phyloP scores from a whole-genome alignment of 495 filamentous ascomycete genomes.

The Podospora didyma region DNA sequence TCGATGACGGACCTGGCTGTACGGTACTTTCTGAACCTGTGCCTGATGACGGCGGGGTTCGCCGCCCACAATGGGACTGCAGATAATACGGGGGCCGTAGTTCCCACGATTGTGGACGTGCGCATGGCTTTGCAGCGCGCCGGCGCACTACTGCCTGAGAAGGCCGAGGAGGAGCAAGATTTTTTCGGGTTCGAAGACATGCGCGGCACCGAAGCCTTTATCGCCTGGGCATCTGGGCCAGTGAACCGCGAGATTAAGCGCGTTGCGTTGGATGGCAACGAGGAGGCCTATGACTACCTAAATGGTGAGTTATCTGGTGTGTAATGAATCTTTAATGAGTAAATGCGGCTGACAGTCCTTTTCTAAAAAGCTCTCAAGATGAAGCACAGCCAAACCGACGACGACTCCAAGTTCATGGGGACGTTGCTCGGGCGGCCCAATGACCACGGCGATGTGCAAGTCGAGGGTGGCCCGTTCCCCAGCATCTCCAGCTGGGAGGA shows the following conservation, averaged over 20 bases:
- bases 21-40: conserved; percentile 68
- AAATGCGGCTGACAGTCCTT: too few relatives aligned
- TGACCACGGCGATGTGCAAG: conserved; percentile 61
- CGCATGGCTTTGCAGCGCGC: conserved; percentile 75
- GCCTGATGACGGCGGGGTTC: conserved; percentile 56
- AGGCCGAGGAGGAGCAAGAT: conserved; percentile 33
- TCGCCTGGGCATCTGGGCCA: conserved; percentile 67
- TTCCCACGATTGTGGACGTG: conserved; percentile 65
- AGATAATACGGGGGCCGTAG: too few relatives aligned
- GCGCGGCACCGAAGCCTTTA: conserved; percentile 66
- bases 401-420: conserved; percentile 75
- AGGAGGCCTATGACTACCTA: conserved; percentile 63
- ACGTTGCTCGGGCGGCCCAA: conserved; percentile 69
- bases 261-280: conserved; percentile 51
- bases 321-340: too few relatives aligned
- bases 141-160: conserved; percentile 63
- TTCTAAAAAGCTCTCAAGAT: conserved; percentile 59
- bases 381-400: conserved; percentile 74
- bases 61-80: conserved; percentile 42
- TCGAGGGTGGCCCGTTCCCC: conserved; percentile 67
- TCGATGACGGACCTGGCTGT: conserved; percentile 69
- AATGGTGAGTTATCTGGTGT: conserved; percentile 53
- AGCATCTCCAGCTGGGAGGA: conserved; percentile 65
- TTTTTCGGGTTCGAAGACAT: conserved; percentile 59
- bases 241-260: conserved; percentile 64